Base-by-base conservation (phyloP, 306 rosid species). In the Cicer chorassanicum region DNA sequence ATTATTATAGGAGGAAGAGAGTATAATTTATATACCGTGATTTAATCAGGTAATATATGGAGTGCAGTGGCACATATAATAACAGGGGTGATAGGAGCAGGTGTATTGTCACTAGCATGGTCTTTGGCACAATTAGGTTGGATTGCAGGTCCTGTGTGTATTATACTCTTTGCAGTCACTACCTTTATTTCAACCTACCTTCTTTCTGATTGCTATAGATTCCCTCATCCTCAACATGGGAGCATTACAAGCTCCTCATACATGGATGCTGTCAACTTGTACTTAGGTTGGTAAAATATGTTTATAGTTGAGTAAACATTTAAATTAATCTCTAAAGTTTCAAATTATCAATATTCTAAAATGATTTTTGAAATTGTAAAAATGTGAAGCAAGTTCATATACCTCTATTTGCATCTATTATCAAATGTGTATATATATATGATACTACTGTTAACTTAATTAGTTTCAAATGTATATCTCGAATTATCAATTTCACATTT, bases 1-100 rank as follows among this genome's bases (percentile, higher is more conserved):
- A 0, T 29, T 24, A 24, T 24, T 24, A 24, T 21, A 21, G 29
- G 2, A 21, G 3, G 0, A 21, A 19, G 3, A 29, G 0, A 29
- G 4, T 29, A 29, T 29, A 29, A 29, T 29, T 29, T 29, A 29
- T 29, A 2, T 29, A 0, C 0, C 4, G 29, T 24, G 36, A 29
- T 29, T 29, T 29, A 21, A 50, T 50, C 65, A 60, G 93, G 87
- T 49, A 82, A 76, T 13, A 41, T 72, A 9, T 81, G 86, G 90
- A 85, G 84, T 4, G 91, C 89, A 1, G 11, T 76, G 7, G 89
- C 96, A 19, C 93, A 91, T 64, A 83, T 93, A 16, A 84, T 93
- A 77, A 89, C 93, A 1, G 97, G 87, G 1, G 96, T 93, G 46
- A 84, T 93, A 78, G 98, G 97, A 13, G 88, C 98, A 60, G 98